A percentile compares a stretch with the other conserved stretches of the same genome.
Evolutionary conservation across 768 basidiomycete genomes (phyloP).

Genomic region (Rhodotorula kratochvilovae): DNA sequence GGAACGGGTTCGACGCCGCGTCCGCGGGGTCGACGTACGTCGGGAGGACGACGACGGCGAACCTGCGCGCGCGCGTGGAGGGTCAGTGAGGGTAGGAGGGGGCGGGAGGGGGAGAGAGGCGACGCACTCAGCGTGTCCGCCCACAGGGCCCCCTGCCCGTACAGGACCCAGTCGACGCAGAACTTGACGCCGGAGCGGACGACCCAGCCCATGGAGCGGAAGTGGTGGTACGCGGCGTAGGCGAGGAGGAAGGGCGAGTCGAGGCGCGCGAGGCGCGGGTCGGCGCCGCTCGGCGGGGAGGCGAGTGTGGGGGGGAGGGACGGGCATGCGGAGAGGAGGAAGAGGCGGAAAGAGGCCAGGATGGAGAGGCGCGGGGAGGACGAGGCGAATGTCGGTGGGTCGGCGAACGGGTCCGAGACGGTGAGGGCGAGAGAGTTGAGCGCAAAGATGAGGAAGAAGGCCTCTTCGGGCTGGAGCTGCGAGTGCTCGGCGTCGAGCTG

Average conservation of each 20-base stretch:
- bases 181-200: constrained; percentile 95
- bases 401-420: constrained; percentile 1
- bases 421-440: constrained; percentile 32
- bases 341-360: constrained; percentile 23
- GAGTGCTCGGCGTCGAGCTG: constrained; percentile 42
- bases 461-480: constrained; percentile 46
- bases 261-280: constrained; percentile 29
- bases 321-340: constrained; percentile 23
- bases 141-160: constrained; percentile 77
- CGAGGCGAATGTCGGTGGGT: background rate
- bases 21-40: constrained; percentile 81
- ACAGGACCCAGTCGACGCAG: constrained; percentile 88
- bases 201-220: constrained; percentile 93
- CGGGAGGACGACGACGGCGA: constrained; percentile 83
- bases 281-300: background rate
- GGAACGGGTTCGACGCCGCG: constrained; percentile 60
- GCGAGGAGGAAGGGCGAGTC: constrained; percentile 70
- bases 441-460: constrained; percentile 44
- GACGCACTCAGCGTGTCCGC: constrained; percentile 86
- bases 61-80: constrained; percentile 53
- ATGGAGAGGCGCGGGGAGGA: constrained; percentile 21
- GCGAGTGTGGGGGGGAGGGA: background rate
- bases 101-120: background rate
- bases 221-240: constrained; percentile 90
- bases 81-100: too few relatives aligned